Percentiles rank a stretch among this genome's conserved stretches.
These are phyloP conservation scores for Solanum okadae DNA, from an alignment of 257 asterid genomes.

Conservation along the genomic window DNA sequence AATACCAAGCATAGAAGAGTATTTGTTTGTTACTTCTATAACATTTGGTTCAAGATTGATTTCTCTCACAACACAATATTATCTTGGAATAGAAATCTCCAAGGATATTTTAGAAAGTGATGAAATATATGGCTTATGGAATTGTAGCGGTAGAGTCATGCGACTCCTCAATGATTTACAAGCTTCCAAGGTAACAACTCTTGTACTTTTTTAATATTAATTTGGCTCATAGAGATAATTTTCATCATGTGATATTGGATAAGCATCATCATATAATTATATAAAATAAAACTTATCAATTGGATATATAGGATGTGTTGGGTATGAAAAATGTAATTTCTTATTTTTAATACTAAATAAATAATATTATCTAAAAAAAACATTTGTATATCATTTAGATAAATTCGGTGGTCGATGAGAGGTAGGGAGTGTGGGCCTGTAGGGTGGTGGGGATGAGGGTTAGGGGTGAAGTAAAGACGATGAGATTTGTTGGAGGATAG, in stretches of 20 bases:
- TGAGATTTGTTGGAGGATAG: too few relatives aligned
- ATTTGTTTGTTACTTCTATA: slow-evolving; percentile 4
- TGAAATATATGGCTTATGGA: slow-evolving; percentile 5
- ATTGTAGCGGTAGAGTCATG: neutral
- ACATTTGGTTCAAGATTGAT: neutral
- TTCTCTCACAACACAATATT: neutral
- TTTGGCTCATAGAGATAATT: neutral
- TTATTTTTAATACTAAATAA: too few relatives aligned
- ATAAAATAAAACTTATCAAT: too few relatives aligned
- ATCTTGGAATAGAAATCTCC: slow-evolving; percentile 6
- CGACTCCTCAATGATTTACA: slow-evolving; percentile 20
- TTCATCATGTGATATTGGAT: neutral
- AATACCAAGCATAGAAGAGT: slow-evolving; percentile 7
- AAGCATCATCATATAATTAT: neutral
- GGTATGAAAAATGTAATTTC: neutral
- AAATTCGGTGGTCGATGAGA: too few relatives aligned
- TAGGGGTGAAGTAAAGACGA: too few relatives aligned
- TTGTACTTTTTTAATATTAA: neutral
- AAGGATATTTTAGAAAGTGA: slow-evolving; percentile 3
- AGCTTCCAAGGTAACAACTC: slow-evolving; percentile 9
- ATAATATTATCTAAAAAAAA: too few relatives aligned
- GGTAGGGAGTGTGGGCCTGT: too few relatives aligned
- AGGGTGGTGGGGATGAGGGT: too few relatives aligned
- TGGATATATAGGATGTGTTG: neutral
- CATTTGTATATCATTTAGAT: too few relatives aligned